A percentile compares a stretch with the other conserved stretches of the same genome.
These are phyloP conservation scores for Nannochloropsis gaditana DNA, from an alignment of 108 stramenopile genomes.

Conservation along the genomic window DNA sequence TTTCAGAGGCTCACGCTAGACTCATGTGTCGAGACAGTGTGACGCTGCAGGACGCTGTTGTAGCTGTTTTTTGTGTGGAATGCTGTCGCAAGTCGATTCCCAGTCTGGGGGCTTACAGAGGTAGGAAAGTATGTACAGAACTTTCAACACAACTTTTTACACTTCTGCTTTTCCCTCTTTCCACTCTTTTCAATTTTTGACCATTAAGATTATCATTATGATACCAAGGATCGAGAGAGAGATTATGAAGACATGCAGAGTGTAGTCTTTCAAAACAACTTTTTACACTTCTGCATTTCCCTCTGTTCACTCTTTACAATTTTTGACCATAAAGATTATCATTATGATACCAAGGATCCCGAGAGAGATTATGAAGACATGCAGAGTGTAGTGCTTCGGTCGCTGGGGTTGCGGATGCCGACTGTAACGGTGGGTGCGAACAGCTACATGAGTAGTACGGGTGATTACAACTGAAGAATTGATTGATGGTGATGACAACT, in stretches of 20 bases:
- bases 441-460: background rate
- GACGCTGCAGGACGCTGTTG: constrained; percentile 23
- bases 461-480: no score
- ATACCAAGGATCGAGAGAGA: background rate
- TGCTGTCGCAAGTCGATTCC: background rate
- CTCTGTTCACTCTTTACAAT: no score
- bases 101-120: background rate
- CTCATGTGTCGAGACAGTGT: constrained; percentile 72
- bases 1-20: constrained; percentile 90
- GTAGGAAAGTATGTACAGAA: background rate
- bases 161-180: background rate
- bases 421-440: background rate
- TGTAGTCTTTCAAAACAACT: background rate
- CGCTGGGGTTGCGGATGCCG: background rate
- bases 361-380: background rate
- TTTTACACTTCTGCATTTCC: no score
- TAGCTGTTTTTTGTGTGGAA: constrained; percentile 17
- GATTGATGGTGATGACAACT: no score
- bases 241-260: background rate
- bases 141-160: background rate
- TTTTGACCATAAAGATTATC: background rate
- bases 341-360: background rate
- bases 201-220: background rate
- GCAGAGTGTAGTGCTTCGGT: background rate
- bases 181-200: background rate